Percentiles rank a stretch among this genome's conserved stretches.
Evolutionary conservation across 495 filamentous ascomycete species (phyloP).

Genomic region (Xanthoparmelia taractica): DNA sequence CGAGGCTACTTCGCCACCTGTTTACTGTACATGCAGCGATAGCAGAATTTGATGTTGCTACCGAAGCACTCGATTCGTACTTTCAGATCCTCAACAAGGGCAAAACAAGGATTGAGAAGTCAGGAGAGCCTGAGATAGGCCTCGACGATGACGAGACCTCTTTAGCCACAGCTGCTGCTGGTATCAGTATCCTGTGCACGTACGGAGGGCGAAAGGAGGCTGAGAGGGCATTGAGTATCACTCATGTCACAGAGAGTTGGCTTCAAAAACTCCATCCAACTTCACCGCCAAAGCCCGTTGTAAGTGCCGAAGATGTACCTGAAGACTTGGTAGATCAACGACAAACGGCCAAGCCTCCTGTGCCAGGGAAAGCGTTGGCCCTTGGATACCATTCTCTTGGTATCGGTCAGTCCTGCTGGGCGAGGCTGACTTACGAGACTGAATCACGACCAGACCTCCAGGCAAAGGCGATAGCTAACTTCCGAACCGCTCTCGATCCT

Average conservation of each 20-base stretch:
- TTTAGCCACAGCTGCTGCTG: constrained; percentile 66
- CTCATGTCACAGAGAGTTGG: constrained; percentile 58
- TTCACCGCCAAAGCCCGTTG: constrained; percentile 30
- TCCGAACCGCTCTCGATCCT: constrained; percentile 62
- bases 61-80: constrained; percentile 83
- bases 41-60: constrained; percentile 80
- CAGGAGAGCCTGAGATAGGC: constrained; percentile 59
- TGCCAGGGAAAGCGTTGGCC: constrained; percentile 51
- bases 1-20: constrained; percentile 72
- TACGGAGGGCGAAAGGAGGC: constrained; percentile 67
- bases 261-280: constrained; percentile 40
- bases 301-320: constrained; percentile 31
- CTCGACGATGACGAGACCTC: constrained; percentile 70
- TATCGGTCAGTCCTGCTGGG: constrained; percentile 76
- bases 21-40: constrained; percentile 80
- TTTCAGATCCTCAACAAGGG: constrained; percentile 73
- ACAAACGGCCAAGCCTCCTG: constrained; percentile 27
- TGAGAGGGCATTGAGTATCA: constrained; percentile 66
- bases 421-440: constrained; percentile 65
- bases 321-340: constrained; percentile 22
- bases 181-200: constrained; percentile 69
- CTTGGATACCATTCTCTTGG: constrained; percentile 73
- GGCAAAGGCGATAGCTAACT: constrained; percentile 60
- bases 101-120: constrained; percentile 71
- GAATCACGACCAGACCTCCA: constrained; percentile 61